phyloP scores from a whole-genome alignment of 2,329 filamentous ascomycete genomes.

The Tolypocladium sp. region DNA sequence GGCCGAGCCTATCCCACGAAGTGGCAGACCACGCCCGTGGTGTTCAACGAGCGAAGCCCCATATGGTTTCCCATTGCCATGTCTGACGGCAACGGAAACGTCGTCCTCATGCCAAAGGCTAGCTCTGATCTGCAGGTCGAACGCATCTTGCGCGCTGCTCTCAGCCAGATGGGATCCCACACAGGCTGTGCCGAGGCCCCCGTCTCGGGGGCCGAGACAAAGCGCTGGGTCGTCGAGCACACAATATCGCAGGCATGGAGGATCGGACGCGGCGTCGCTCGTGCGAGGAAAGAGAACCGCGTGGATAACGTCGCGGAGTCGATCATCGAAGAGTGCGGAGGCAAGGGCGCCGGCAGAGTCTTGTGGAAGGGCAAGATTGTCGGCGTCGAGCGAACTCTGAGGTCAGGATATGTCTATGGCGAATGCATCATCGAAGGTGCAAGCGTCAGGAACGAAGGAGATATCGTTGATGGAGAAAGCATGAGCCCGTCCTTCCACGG shows the following conservation, averaged over 20 bases:
- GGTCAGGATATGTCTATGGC: conserved; percentile 50
- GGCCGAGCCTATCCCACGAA: conserved; percentile 44
- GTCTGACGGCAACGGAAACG: conserved; percentile 42
- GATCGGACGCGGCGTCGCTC: conserved; percentile 51
- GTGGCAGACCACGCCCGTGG: conserved; percentile 46
- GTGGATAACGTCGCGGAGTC: conserved; percentile 45
- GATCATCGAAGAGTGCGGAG: conserved; percentile 50
- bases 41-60: conserved; percentile 36
- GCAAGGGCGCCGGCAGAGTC: conserved; percentile 40
- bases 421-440: conserved; percentile 46
- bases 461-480: neutral
- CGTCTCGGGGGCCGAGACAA: conserved; percentile 38
- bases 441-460: conserved; percentile 24
- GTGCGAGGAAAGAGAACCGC: conserved; percentile 37
- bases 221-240: conserved; percentile 41
- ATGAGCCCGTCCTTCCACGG: conserved; percentile 26
- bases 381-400: conserved; percentile 45
- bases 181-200: conserved; percentile 39
- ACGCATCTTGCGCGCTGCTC: conserved; percentile 37
- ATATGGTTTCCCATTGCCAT: conserved; percentile 38
- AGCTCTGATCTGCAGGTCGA: conserved; percentile 38
- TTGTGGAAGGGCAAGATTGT: conserved; percentile 58
- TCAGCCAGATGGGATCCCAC: conserved; percentile 47
- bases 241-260: conserved; percentile 46
- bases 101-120: conserved; percentile 38